Evolutionary conservation across 2,329 filamentous ascomycete genomes (phyloP).

Genomic region (Trichophyton simii): DNA sequence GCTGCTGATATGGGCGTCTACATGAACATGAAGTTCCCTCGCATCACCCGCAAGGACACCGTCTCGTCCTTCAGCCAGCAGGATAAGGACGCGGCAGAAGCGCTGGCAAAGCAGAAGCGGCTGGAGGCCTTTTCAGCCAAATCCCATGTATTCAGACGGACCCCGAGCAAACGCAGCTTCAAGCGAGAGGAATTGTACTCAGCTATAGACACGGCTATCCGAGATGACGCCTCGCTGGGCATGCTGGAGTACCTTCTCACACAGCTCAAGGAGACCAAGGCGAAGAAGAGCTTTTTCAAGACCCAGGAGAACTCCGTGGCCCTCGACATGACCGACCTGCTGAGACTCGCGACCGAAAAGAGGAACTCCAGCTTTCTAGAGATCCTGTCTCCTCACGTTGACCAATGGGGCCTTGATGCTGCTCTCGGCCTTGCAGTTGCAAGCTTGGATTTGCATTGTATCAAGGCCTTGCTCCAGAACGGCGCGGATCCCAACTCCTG

Average conservation of each 20-base stretch:
- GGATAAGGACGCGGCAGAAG: conserved; percentile 10
- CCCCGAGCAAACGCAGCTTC: conserved; percentile 13
- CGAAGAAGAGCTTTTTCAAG: conserved; percentile 11
- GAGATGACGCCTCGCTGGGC: conserved; percentile 9
- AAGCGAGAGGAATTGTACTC: conserved; percentile 12
- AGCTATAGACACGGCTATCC: conserved; percentile 13
- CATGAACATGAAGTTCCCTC: conserved; percentile 7
- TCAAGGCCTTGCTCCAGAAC: conserved; percentile 11
- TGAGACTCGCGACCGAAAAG: conserved; percentile 11
- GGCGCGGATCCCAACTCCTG: conserved; percentile 14
- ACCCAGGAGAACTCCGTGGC: conserved; percentile 3
- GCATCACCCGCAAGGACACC: conserved; percentile 1
- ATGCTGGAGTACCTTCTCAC: conserved; percentile 13
- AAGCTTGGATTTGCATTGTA: conserved; percentile 10
- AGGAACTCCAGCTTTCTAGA: conserved; percentile 9
- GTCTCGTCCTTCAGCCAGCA: conserved; percentile 8
- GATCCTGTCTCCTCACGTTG: conserved; percentile 10
- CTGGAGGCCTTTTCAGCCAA: conserved; percentile 14
- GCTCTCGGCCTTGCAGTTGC: conserved; percentile 8
- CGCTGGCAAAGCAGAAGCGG: conserved; percentile 11
- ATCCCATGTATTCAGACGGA: conserved; percentile 14
- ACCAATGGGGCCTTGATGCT: conserved; percentile 8
- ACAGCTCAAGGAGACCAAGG: conserved; percentile 11
- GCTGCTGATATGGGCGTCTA: conserved; percentile 9
- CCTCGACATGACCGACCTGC: conserved; percentile 7